Percentiles rank a stretch among this genome's conserved stretches.
Evolutionary conservation across 2,329 filamentous ascomycete species (phyloP).

Genomic region (Graphium sp.): DNA sequence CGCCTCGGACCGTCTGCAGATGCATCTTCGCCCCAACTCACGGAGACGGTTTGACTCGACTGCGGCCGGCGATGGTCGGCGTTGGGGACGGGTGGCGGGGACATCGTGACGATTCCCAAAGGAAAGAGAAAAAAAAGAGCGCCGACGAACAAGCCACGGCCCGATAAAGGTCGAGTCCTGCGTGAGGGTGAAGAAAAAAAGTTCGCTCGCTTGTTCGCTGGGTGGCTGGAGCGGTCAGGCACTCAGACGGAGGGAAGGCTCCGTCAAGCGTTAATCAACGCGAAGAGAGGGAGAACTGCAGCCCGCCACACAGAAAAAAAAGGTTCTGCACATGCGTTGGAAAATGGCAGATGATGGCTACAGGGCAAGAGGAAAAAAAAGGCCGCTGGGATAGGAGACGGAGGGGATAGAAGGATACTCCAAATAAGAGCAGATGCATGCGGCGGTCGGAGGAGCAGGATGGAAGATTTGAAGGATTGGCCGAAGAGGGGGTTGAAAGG

Average conservation of each 20-base stretch:
- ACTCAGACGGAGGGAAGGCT: no score
- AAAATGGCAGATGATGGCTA: neutral
- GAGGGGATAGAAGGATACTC: neutral
- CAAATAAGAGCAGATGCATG: neutral
- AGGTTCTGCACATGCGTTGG: neutral
- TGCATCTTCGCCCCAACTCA: conserved; percentile 26
- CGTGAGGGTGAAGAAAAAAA: no score
- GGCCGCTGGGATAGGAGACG: neutral
- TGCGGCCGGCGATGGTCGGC: conserved; percentile 13
- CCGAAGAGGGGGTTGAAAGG: conserved; percentile 1
- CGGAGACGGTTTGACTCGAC: conserved; percentile 24
- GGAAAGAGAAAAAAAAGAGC: neutral
- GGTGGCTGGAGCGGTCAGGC: no score
- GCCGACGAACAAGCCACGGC: no score
- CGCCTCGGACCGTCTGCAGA: conserved; percentile 15
- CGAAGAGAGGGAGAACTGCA: no score
- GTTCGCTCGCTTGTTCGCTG: no score
- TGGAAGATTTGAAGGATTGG: no score
- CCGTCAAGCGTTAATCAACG: no score
- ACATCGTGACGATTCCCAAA: neutral
- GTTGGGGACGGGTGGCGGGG: conserved; percentile 5
- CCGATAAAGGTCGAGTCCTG: no score
- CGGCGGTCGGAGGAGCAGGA: no score
- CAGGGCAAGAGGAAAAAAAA: neutral
- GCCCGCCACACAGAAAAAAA: no score